Evolutionary conservation across 805 yeast species (phyloP), one percentile per base, ranked within the genome.

Genomic region (Wickerhamiella australiensis): DNA sequence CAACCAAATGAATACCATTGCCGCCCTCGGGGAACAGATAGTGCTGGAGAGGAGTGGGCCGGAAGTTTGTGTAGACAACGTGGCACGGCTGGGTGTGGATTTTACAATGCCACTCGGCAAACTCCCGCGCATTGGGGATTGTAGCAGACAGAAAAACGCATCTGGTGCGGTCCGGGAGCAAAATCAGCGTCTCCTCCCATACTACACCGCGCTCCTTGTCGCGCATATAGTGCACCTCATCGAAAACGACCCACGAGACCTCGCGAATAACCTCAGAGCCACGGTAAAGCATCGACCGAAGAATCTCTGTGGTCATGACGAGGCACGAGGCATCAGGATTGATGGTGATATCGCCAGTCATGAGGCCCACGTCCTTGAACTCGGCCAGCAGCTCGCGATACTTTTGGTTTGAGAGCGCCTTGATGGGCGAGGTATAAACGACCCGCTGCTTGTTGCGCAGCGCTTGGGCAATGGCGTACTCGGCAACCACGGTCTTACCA

Each of bases 281-380:
- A 65, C 97, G 75, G 65, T 92, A 92, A 40, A 92, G 74, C 99
- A 92, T 92, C 52, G 94, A 82, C 61, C 99, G 72, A 60, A 92
- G 72, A 81, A 92, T 94, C 68, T 92, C 99, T 0, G 99, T 92
- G 18, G 99, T 92, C 99, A 92, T 92, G 46, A 92, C 96, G 56
- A 92, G 72, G 71, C 99, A 92, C 41, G 94, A 90, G 3, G 98
- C 99, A 59, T 90, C 96, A 3, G 97, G 97, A 60, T 92, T 92
- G 56, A 92, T 92, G 22, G 96, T 90, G 42, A 92, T 96, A 74
- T 92, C 99, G 65, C 99, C 99, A 11, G 99, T 92, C 94, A 92
- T 92, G 53, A 92, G 74, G 46, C 99, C 99, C 26, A 92, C 97
- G 64, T 92, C 97, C 20, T 92, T 90, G 70, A 92, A 85, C 60